phyloP scores from a whole-genome alignment of 2,329 filamentous ascomycete species.

The Zelopaecilomyces penicillatus region DNA sequence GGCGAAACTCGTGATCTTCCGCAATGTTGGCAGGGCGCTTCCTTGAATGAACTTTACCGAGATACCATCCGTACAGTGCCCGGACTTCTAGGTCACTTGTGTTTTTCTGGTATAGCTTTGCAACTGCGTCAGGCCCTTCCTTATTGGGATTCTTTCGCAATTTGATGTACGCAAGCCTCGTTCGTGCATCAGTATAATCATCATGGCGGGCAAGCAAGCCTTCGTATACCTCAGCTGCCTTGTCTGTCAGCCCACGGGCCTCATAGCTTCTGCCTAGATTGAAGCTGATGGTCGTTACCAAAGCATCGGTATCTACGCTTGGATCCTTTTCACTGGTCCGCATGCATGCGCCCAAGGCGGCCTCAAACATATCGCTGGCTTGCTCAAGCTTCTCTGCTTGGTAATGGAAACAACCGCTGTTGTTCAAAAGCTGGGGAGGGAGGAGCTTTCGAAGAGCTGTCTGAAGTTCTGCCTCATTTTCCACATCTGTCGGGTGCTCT shows the following conservation, averaged over 20 bases:
- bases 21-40: conserved; percentile 72
- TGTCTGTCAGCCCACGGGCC: conserved; percentile 67
- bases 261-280: conserved; percentile 93
- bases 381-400: conserved; percentile 73
- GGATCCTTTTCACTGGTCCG: conserved; percentile 69
- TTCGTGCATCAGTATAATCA: conserved; percentile 87
- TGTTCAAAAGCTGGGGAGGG: conserved; percentile 88
- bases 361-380: conserved; percentile 83
- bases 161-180: conserved; percentile 83
- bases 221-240: conserved; percentile 84
- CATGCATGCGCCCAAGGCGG: conserved; percentile 81
- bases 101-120: conserved; percentile 77
- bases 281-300: conserved; percentile 94
- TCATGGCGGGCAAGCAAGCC: conserved; percentile 74
- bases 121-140: conserved; percentile 77
- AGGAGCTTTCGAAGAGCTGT: conserved; percentile 64
- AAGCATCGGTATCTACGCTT: conserved; percentile 74
- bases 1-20: conserved; percentile 85
- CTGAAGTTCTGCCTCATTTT: conserved; percentile 51
- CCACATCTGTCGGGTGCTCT: conserved; percentile 49
- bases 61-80: conserved; percentile 89
- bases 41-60: conserved; percentile 71
- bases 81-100: conserved; percentile 84
- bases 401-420: conserved; percentile 93
- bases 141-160: conserved; percentile 72